Conservation (phyloP, 805 yeast species). For the Candida golubevii region DNA sequence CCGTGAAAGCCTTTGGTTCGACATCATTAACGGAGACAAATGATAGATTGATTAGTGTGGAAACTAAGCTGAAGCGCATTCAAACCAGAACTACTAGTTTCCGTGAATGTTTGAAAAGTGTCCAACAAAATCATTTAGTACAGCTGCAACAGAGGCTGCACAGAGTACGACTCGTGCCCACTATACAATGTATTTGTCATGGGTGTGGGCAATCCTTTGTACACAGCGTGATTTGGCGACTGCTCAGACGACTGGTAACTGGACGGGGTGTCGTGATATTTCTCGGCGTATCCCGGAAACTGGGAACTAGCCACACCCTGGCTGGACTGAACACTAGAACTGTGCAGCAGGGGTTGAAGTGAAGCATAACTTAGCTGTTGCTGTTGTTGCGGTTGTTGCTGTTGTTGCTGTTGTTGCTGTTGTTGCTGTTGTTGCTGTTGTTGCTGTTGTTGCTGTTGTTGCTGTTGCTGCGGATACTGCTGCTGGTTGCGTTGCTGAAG, state of each 20-base stretch:
- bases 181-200: conserved; percentile 1
- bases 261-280: conserved; percentile 4
- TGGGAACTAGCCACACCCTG: conserved; percentile 3
- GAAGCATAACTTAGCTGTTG: neutral
- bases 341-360: neutral
- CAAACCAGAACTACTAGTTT: too few species aligned
- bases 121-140: neutral
- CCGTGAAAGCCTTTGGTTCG: too few species aligned
- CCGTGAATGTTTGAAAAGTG: too few species aligned
- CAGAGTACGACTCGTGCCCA: conserved; percentile 6
- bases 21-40: too few species aligned
- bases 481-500: neutral
- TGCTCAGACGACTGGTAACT: conserved; percentile 2
- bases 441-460: neutral
- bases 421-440: conserved; percentile 1
- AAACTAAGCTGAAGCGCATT: too few species aligned
- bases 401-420: neutral
- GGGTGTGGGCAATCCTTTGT: conserved; percentile 5
- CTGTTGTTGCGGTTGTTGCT: neutral
- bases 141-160: conserved; percentile 13
- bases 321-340: neutral
- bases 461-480: too few species aligned
- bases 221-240: conserved; percentile 3
- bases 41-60: too few species aligned
- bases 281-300: conserved; percentile 5